These are phyloP conservation scores for Aspergillus calidoustus DNA, from an alignment of 2,329 filamentous ascomycete species.

Conservation along the genomic window DNA sequence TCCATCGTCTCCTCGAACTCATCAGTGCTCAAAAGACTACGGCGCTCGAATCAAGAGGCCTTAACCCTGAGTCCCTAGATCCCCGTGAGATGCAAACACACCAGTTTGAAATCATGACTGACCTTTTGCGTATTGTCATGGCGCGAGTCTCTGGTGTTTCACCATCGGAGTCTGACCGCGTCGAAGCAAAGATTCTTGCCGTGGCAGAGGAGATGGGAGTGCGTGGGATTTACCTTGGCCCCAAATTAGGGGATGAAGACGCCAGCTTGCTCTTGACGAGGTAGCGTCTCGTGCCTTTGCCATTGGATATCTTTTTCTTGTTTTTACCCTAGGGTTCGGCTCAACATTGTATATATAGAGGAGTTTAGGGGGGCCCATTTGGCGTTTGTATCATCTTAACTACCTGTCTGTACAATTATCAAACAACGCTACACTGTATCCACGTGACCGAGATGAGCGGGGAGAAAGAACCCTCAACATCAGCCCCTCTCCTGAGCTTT, in stretches of 20 bases:
- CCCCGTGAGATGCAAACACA: slow-evolving; percentile 44
- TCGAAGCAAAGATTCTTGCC: slow-evolving; percentile 39
- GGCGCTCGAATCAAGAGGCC: slow-evolving; percentile 36
- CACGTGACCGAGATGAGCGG: background rate
- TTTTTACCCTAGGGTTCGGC: background rate
- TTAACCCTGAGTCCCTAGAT: slow-evolving; percentile 41
- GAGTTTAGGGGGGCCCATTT: slow-evolving; percentile 4
- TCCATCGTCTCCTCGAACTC: slow-evolving; percentile 50
- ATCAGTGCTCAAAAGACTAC: slow-evolving; percentile 46
- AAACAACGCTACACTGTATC: background rate
- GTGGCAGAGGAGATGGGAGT: slow-evolving; percentile 46
- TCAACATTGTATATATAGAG: slow-evolving; percentile 2
- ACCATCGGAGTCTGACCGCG: slow-evolving; percentile 27
- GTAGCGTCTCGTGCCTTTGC: background rate
- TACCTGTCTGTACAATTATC: background rate
- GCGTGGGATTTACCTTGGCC: slow-evolving; percentile 37
- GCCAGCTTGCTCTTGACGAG: slow-evolving; percentile 5
- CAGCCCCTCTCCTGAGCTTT: background rate
- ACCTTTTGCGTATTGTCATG: slow-evolving; percentile 47
- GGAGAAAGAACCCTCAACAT: background rate
- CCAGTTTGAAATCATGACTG: slow-evolving; percentile 49
- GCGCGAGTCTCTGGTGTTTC: slow-evolving; percentile 31
- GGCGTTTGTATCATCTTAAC: slow-evolving; percentile 2
- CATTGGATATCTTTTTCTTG: background rate
- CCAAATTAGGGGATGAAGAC: slow-evolving; percentile 34